Evolutionary conservation across 2,329 filamentous ascomycete species (phyloP), one percentile per base, ranked within the genome.

Genomic region (Curvularia eragrostidis): DNA sequence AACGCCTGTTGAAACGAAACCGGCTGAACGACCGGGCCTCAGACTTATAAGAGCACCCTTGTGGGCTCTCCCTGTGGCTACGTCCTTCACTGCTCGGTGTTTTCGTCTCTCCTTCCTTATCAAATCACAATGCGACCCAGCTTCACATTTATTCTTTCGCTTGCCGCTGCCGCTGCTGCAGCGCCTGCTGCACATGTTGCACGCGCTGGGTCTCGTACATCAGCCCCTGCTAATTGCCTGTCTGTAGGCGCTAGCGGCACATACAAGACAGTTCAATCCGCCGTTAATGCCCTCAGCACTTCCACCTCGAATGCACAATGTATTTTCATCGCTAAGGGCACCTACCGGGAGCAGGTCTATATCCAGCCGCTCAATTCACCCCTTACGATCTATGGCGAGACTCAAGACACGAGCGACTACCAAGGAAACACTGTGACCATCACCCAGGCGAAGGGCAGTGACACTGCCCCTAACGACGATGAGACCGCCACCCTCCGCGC

Each of bases 321-420:
- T 67, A 86, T 90, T 75, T 89, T 89, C 77, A 84, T 90, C 72
- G 71, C 84, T 65, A 73, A 81, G 23, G 86, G 86, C 8, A 86
- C 84, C 34, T 88, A 89, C 79, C 77, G 75, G 2, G 86, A 88
- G 70, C 86, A 88, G 68, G 84, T 88, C 39, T 82, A 81, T 64
- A 79, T 89, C 42, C 73, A 80, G 3, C 61, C 73, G 0, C 79
- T 83, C 46, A 76, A 74, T 10, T 83, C 82, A 1, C 73, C 80
- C 39, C 76, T 88, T 39, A 83, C 81, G 46, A 81, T 87, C 58
- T 85, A 85, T 66, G 87, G 88, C 18, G 84, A 84, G 67, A 88
- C 87, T 1, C 79, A 84, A 59, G 82, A 82, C 44, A 73, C 69
- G 0, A 66, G 64, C 8, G 58, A 64, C 48, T 89, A 88, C 70